These are phyloP conservation scores for Paraphaeosphaeria minitans DNA, from an alignment of 2,329 filamentous ascomycete species.

Conservation along the genomic window DNA sequence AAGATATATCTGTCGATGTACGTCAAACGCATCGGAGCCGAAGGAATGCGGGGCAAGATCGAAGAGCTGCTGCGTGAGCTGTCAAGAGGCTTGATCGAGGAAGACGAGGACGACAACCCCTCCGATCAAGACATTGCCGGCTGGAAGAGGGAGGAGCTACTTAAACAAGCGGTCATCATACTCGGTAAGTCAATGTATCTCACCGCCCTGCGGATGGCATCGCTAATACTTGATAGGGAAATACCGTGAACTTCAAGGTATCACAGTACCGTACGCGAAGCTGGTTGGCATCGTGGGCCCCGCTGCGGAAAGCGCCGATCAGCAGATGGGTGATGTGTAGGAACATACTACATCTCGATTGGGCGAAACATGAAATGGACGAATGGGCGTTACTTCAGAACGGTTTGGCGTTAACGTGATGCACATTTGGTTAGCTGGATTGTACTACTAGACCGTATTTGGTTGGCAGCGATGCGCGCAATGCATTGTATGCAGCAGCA, in stretches of 20 bases:
- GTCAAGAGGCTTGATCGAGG: slow-evolving; percentile 69
- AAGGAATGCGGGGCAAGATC: slow-evolving; percentile 84
- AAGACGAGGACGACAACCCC: slow-evolving; percentile 59
- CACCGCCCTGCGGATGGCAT: background rate
- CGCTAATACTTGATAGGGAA: slow-evolving; percentile 66
- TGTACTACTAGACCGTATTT: background rate
- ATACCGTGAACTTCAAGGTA: slow-evolving; percentile 89
- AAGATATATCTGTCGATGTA: slow-evolving; percentile 97
- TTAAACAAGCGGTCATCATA: slow-evolving; percentile 91
- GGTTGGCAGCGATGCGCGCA: background rate
- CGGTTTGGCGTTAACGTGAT: background rate
- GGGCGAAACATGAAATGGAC: background rate
- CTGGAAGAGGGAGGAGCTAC: slow-evolving; percentile 83
- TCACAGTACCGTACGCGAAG: slow-evolving; percentile 95
- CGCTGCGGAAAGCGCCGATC: background rate
- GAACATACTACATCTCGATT: background rate
- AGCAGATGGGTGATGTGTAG: slow-evolving; percentile 4
- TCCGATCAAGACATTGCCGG: slow-evolving; percentile 77
- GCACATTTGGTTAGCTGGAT: background rate
- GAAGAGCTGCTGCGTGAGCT: slow-evolving; percentile 87
- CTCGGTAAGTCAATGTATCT: slow-evolving; percentile 64
- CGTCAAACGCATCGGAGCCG: slow-evolving; percentile 89
- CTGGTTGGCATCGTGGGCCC: slow-evolving; percentile 40
- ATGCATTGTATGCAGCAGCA: background rate
- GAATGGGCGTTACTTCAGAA: background rate